Conservation (phyloP, 495 filamentous ascomycete species). For the Cenococcum geophilum region DNA sequence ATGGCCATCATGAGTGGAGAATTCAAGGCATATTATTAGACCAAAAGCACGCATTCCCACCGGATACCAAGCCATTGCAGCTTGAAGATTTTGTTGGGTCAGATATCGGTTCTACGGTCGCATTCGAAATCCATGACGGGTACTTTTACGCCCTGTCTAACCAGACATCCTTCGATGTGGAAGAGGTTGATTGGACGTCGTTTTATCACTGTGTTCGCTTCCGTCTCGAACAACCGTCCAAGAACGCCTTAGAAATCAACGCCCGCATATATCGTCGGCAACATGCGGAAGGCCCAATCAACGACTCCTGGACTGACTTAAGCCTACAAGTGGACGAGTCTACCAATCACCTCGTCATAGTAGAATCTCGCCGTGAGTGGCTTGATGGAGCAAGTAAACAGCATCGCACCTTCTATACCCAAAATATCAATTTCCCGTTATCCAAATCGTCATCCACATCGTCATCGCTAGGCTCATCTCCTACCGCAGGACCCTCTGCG, state of each 20-base stretch:
- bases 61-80: conserved; percentile 41
- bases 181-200: conserved; percentile 63
- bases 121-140: conserved; percentile 65
- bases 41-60: conserved; percentile 6
- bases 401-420: conserved; percentile 63
- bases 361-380: conserved; percentile 72
- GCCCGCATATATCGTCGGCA: conserved; percentile 58
- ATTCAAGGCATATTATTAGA: conserved; percentile 41
- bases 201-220: conserved; percentile 65
- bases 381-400: conserved; percentile 52
- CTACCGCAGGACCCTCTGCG: not conserved
- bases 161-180: conserved; percentile 54
- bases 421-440: conserved; percentile 49
- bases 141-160: conserved; percentile 70
- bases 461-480: not conserved
- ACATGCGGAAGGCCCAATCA: conserved; percentile 67
- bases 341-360: conserved; percentile 53
- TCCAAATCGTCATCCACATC: not conserved
- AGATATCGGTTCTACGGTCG: conserved; percentile 62
- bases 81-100: conserved; percentile 52
- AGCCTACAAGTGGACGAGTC: conserved; percentile 58
- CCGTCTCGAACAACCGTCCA: conserved; percentile 41
- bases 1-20: conserved; percentile 56
- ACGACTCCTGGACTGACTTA: conserved; percentile 69
- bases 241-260: conserved; percentile 34